Evolutionary conservation across 2,329 filamentous ascomycete species (phyloP).

Genomic region (Pseudocercospora fuligena): DNA sequence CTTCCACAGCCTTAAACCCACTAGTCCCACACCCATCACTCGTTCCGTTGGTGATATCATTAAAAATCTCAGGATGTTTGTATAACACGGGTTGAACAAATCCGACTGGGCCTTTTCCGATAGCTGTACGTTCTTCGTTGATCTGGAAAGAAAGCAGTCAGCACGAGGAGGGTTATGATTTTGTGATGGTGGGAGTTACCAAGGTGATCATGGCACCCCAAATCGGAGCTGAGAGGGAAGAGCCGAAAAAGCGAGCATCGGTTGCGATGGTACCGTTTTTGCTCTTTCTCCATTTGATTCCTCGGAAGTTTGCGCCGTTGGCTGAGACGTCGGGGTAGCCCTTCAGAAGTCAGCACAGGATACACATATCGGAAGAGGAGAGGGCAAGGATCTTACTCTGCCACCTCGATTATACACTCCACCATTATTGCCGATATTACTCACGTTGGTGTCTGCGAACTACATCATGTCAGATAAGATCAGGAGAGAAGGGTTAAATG

Average conservation of each 20-base stretch:
- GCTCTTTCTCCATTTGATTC: background rate
- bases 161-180: background rate
- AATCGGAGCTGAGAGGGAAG: conserved; percentile 32
- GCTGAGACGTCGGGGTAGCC: conserved; percentile 46
- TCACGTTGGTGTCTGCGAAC: conserved; percentile 24
- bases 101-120: conserved; percentile 34
- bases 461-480: background rate
- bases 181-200: background rate
- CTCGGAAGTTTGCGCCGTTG: conserved; percentile 47
- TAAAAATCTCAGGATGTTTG: conserved; percentile 37
- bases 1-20: conserved; percentile 33
- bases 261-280: conserved; percentile 41
- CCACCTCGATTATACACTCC: conserved; percentile 40
- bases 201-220: conserved; percentile 35
- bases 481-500: background rate
- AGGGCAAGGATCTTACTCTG: background rate
- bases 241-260: conserved; percentile 26
- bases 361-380: background rate
- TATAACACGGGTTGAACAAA: conserved; percentile 43
- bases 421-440: conserved; percentile 28
- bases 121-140: conserved; percentile 32
- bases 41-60: conserved; percentile 31
- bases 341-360: background rate
- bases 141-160: background rate
- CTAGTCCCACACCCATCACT: conserved; percentile 27